Evolutionary conservation across 352 stramenopile species (phyloP).

Genomic region (Blastocystis sp.): DNA sequence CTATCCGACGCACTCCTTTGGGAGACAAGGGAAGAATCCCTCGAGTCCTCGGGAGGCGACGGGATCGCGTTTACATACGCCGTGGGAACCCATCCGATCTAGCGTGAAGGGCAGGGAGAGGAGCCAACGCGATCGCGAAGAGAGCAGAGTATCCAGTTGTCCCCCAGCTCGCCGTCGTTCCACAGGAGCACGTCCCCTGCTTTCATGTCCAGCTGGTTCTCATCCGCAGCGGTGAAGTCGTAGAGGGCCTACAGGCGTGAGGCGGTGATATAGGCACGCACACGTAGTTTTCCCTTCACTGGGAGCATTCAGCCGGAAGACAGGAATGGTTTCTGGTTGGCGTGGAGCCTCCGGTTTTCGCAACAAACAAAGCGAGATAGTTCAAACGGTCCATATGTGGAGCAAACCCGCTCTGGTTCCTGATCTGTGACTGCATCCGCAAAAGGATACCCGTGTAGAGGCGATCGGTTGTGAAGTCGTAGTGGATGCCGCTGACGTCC

Average conservation of each 20-base stretch:
- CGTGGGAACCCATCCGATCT: slow-evolving; percentile 42
- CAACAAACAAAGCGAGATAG: not conserved
- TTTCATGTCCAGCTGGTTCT: slow-evolving; percentile 7
- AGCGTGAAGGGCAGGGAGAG: not conserved
- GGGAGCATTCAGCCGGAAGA: not conserved
- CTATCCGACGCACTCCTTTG: too few species aligned
- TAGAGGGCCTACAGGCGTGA: not conserved
- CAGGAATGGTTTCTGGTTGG: not conserved
- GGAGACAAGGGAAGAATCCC: too few species aligned
- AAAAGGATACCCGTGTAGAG: slow-evolving; percentile 20
- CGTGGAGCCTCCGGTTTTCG: not conserved
- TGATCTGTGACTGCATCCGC: not conserved
- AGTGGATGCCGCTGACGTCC: slow-evolving; percentile 35
- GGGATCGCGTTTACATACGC: not conserved
- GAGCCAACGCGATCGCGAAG: not conserved
- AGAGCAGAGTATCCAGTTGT: slow-evolving; percentile 55
- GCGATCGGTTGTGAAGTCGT: not conserved
- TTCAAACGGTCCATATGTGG: slow-evolving; percentile 10
- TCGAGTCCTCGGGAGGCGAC: too few species aligned
- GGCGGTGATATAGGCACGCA: not conserved
- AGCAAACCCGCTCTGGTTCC: slow-evolving; percentile 30
- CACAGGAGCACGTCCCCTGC: slow-evolving; percentile 17
- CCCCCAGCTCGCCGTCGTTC: slow-evolving; percentile 4
- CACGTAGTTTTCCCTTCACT: slow-evolving; percentile 27
- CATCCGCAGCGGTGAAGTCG: slow-evolving; percentile 13